Evolutionary conservation across 257 asterid species (phyloP), one percentile per base, ranked within the genome.

Genomic region (Mitragyna speciosa): DNA sequence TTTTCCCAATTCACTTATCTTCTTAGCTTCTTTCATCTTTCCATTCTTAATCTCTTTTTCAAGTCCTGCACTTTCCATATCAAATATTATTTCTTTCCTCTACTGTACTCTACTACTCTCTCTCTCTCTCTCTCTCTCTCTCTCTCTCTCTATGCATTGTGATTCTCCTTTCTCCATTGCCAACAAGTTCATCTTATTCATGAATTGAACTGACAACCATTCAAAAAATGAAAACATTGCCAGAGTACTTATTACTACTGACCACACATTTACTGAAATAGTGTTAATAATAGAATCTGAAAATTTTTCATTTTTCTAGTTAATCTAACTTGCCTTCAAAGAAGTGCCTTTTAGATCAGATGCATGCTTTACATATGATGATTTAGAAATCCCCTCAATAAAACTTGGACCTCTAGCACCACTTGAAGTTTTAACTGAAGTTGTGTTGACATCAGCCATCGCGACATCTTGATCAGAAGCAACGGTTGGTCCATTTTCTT

Each of bases 371-470:
- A 91, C 88, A 87, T 85, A 90, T 51, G 99, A 93, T 75, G 99
- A 90, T 86, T 95, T 95, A 71, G 99, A 95, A 84, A 95, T 82
- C 83, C 99, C 99, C 80, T 95, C 99, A 73, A 95, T 92, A 82
- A 86, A 87, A 85, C 94, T 95, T 75, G 97, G 95, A 61, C 99
- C 98, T 82, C 96, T 86, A 70, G 89, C 61, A 86, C 86, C 82
- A 59, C 85, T 83, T 31, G 89, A 84, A 41, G 89, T 85, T 82
- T 91, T 93, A 14, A 78, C 74, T 64, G 94, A 84, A 85, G 86
- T 83, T 65, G 89, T 36, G 69, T 87, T 83, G 69, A 84, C 93
- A 87, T 95, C 98, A 83, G 95, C 79, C 99, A 92, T 95, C 67
- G 88, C 89, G 84, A 91, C 88, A 80, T 95, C 98, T 86, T 87